Evolutionary conservation across 768 basidiomycete species (phyloP), one percentile per base, ranked within the genome.

Genomic region (Pulveroboletus ravenelii): DNA sequence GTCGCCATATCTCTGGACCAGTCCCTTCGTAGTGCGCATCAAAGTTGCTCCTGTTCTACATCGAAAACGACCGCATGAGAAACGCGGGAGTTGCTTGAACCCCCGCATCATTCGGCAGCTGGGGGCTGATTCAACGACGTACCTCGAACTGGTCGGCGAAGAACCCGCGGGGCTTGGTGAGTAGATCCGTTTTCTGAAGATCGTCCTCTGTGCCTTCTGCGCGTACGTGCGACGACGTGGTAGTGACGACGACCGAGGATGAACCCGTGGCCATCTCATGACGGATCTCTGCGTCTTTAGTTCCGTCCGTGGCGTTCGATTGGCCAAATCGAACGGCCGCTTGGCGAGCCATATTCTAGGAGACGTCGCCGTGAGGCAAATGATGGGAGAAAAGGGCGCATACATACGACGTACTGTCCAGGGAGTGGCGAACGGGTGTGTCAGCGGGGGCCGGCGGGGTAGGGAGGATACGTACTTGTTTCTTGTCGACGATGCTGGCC

Each of bases 131-230:
- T 32, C 12, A 3, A 10, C 5, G 32, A 32, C 32, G 32, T 13
- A 80, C 81, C 69, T 97, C 95, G 51, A 99, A 98, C 69, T 99
- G 96, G 65, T 99, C 93, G 5, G 93, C 92, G 60, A 98, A 99
- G 70, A 86, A 89, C 0, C 93, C 95, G 54, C 89, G 74, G 3
- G 89, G 87, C 59, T 77, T 76, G 44, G 60, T 67, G 15, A 71
- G 53, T 20, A 79, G 67, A 37, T 78, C 74, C 41, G 72, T 73
- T 3, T 77, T 72, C 31, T 68, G 55, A 18, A 68, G 70, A 25
- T 70, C 70, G 15, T 64, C 59, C 6, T 56, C 50, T 4, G 64
- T 57, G 41, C 61, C 62, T 13, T 69, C 64, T 20, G 55, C 59
- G 32, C 72, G 68, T 49, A 78, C 71, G 43, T 74, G 60, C 18